Base-by-base conservation (phyloP, 805 yeast species). In the Cyberlindnera suaveolens region DNA sequence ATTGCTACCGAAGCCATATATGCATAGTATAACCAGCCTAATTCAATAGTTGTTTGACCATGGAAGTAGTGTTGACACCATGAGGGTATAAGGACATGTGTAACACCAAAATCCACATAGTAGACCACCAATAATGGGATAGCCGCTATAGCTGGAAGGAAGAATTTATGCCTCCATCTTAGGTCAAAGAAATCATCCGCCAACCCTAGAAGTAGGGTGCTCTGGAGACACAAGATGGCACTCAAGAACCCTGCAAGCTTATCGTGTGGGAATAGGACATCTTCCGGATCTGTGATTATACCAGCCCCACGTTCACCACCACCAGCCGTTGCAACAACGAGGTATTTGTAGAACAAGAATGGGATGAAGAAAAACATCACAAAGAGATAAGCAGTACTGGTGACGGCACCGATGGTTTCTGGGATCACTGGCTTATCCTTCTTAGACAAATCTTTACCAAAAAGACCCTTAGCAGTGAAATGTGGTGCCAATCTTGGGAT, bases 161-260 rank as follows among this genome's bases (percentile, higher is more conserved):
- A 88, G 66, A 93, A 88, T 70, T 93, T 93, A 67, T 93, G 96
- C 59, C 99, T 74, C 99, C 99, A 93, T 53, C 96, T 75, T 49
- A 93, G 80, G 63, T 93, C 99, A 58, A 93, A 93, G 54, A 93
- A 71, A 67, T 93, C 99, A 63, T 93, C 99, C 38, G 95, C 84
- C 27, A 93, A 72, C 0, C 99, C 99, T 36, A 93, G 68, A 35
- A 93, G 67, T 14, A 89, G 73, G 61, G 93, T 90, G 51, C 88
- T 78, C 64, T 88, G 88, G 38, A 93, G 65, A 47, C 95, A 87
- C 46, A 93, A 65, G 9, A 91, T 70, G 5, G 95, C 95, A 54
- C 95, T 80, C 50, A 93, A 71, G 62, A 82, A 93, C 51, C 88
- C 95, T 0, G 96, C 82, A 41, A 93, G 70, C 62, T 83, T 85